Evolutionary conservation across 2,329 filamentous ascomycete genomes (phyloP).

Genomic region (Rhinocladiella similis): DNA sequence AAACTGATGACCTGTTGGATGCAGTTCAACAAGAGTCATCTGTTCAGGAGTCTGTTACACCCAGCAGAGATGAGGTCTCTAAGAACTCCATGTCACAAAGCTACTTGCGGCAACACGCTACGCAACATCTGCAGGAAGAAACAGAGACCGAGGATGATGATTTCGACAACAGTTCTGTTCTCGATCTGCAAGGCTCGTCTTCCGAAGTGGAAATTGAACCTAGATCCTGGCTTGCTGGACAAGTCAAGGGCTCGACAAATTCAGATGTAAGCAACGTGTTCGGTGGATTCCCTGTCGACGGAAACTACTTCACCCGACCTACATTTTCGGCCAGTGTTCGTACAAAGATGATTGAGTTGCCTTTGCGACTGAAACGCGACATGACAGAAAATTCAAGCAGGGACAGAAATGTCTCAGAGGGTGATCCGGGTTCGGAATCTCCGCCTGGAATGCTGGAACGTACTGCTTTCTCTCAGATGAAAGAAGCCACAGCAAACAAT

Average conservation of each 20-base stretch:
- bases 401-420: too few species aligned
- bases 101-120: neutral
- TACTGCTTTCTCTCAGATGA: too few species aligned
- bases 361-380: too few species aligned
- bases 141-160: neutral
- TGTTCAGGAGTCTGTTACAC: neutral
- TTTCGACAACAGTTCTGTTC: neutral
- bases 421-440: too few species aligned
- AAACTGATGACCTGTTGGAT: conserved; percentile 11
- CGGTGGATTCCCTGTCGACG: too few species aligned
- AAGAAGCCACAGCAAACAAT: neutral
- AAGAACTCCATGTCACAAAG: neutral
- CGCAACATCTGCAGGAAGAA: neutral
- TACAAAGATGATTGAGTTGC: too few species aligned
- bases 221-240: too few species aligned
- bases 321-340: too few species aligned
- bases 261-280: too few species aligned
- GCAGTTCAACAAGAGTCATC: neutral
- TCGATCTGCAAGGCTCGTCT: neutral
- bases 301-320: too few species aligned
- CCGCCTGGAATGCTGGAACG: too few species aligned
- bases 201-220: neutral
- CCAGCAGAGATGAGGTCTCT: neutral
- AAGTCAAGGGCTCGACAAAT: too few species aligned
- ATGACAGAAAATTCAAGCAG: neutral